Base-by-base conservation (phyloP, 768 basidiomycete species). In the Tubosaeta sp. region DNA sequence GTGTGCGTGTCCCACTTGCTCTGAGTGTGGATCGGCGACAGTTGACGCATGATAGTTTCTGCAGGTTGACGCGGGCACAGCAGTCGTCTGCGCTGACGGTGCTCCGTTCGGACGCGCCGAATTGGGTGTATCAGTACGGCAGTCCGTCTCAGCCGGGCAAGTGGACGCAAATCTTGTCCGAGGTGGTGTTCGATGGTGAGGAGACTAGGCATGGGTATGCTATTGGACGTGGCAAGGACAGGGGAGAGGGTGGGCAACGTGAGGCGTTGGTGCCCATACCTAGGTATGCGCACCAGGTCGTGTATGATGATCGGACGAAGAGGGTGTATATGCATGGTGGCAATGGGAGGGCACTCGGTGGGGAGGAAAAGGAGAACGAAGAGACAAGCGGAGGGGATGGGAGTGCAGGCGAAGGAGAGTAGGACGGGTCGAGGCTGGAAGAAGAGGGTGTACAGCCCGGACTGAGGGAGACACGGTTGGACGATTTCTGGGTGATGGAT, bases 211-310 rank as follows among this genome's bases (percentile, higher is more conserved):
- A n/a, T 31, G 37, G 38, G 6, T 10, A 19, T 25, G 32, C 13
- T 25, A 26, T 16, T 3, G 27, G 42, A 29, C 25, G 17, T 2
- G 16, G n/a, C n/a, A 32, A 22, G 31, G 43, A 26, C 9, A 38
- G 25, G 17, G 51, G 44, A 42, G 48, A 16, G n/a, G 44, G 49
- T 34, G 52, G 41, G 43, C 42, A 39, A 50, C 6, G 48, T 37
- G 74, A 74, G 16, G 26, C 25, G 7, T 14, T 1, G 10, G 72
- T 72, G 37, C 88, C 89, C 0, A 55, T 72, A 5, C 78, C 88
- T 7, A 74, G 89, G 47, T 91, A 85, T 61, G 89, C 88, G 4
- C 86, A 90, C 60, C 87, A 90, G 65, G 81, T 89, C 12, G 85
- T 85, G 38, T 91, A 89, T 54, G 83, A 88, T 58, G 70, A 79